Evolutionary conservation across 2,329 filamentous ascomycete genomes (phyloP), one percentile per base, ranked within the genome.

Genomic region (Epichloe brachyelytri): DNA sequence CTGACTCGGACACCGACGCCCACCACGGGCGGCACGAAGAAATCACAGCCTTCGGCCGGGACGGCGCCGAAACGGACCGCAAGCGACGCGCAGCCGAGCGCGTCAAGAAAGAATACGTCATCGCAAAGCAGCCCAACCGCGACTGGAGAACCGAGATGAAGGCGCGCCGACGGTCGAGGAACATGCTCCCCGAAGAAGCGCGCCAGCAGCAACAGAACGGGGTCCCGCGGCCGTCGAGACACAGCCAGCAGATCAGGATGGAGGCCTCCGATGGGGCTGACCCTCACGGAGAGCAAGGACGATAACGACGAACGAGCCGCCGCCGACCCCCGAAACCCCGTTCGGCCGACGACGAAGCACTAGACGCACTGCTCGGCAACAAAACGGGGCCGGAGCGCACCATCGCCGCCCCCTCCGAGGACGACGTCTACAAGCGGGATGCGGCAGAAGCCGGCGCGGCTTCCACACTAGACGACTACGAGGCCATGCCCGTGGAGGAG

Each of bases 401-500:
- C 15, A 83, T 85, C 52, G 62, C 63, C 4, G 61, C 74, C 14
- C 51, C 46, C 19, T 75, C 74, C n/a, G 83, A 86, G 57, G 72
- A 78, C 56, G 83, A 85, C 53, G 82, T 81, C 3, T 90, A 88
- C 60, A 73, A 74, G 34, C 76, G 79, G 26, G 87, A 91, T 63
- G 77, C 90, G 33, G 74, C 78, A 12, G 71, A 78, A 26, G 84
- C 88, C 1, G 89, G 88, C 1, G 85, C 88, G 20, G 75, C 80
- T 33, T 83, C 88, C 4, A 86, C 82, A 0, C 71, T 95, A 17
- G 86, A 87, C 36, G 88, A 93, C 60, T 97, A 97, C 68, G 84
- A 86, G 53, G 82, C 85, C 12, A 85, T 95, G 55, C 91, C 93
- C 0, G 88, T 97, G 15, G 91, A 96, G 58, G 89, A 96, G 59